Conservation (phyloP, 257 asterid species). For the Anisodus tanguticus region DNA sequence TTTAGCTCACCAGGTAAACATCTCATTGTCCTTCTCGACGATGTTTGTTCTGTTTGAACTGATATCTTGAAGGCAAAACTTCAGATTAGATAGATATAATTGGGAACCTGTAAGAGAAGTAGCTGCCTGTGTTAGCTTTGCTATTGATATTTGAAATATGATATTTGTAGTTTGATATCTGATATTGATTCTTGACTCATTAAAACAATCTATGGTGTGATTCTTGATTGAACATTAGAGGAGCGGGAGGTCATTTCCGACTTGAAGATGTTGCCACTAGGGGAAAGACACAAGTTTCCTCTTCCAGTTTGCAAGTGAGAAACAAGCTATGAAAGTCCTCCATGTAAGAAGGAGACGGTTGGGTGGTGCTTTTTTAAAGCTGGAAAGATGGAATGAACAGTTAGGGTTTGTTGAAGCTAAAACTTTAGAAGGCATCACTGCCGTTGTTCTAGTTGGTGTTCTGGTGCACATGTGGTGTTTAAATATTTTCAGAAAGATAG, state of each 20-base stretch:
- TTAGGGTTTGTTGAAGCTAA: neutral
- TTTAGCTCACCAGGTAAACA: slow-evolving; percentile 86
- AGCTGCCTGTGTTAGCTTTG: neutral
- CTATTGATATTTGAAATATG: neutral
- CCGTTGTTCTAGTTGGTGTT: neutral
- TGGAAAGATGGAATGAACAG: neutral
- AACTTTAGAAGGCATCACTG: neutral
- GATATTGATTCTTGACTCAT: neutral
- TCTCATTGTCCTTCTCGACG: slow-evolving; percentile 32
- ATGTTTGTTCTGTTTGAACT: neutral
- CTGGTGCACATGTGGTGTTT: neutral
- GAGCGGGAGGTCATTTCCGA: neutral
- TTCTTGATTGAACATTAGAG: slow-evolving; percentile 21
- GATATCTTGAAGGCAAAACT: neutral
- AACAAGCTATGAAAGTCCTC: neutral
- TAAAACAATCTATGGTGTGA: no score
- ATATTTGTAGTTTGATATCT: slow-evolving; percentile 18
- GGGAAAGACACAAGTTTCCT: neutral
- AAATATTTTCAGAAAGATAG: slow-evolving; percentile 7
- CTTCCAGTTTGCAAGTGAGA: neutral
- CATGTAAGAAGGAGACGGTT: no score
- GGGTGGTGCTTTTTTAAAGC: neutral
- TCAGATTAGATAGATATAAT: slow-evolving; percentile 2
- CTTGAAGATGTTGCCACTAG: neutral
- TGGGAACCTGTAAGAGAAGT: slow-evolving; percentile 7